Percentiles rank a stretch among this genome's conserved stretches.
Conservation (phyloP, 441 rosid genomes). For the Adansonia rubrostipa region DNA sequence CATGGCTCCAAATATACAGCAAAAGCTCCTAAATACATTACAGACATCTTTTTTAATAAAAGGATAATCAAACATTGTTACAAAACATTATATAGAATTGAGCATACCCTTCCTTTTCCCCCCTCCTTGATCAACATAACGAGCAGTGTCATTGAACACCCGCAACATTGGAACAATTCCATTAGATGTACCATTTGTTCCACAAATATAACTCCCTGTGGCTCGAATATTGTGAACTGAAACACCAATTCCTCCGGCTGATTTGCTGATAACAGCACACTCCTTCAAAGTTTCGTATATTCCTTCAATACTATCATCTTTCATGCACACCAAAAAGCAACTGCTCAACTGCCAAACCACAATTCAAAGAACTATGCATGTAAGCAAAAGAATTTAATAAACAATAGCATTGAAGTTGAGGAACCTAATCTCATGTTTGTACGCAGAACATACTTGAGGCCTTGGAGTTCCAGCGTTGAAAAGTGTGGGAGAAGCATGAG, state of each 20-base stretch:
- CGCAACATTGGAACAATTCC: constrained; percentile 91
- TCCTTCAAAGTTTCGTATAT: constrained; percentile 90
- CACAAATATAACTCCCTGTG: constrained; percentile 87
- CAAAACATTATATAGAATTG: neutral
- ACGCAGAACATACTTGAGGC: constrained; percentile 61
- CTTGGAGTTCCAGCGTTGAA: constrained; percentile 92
- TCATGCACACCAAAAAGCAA: constrained; percentile 89
- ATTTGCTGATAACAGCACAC: constrained; percentile 91
- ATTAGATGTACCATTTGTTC: constrained; percentile 88
- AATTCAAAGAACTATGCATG: constrained; percentile 15
- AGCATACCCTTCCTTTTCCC: constrained; percentile 88
- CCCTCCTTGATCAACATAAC: constrained; percentile 94
- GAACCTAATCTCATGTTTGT: neutral
- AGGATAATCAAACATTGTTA: neutral
- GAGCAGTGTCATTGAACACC: constrained; percentile 93
- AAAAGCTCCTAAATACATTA: constrained; percentile 70
- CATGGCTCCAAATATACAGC: constrained; percentile 95
- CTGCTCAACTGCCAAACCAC: constrained; percentile 76
- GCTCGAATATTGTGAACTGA: constrained; percentile 89
- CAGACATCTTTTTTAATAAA: neutral
- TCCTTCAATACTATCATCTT: constrained; percentile 93
- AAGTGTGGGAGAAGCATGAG: constrained; percentile 95
- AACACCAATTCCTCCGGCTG: constrained; percentile 96
- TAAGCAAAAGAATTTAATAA: neutral
- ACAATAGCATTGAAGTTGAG: neutral